A percentile compares a stretch with the other conserved stretches of the same genome.
phyloP scores from a whole-genome alignment of 208 protist species.

The Balamuthia mandrillaris region DNA sequence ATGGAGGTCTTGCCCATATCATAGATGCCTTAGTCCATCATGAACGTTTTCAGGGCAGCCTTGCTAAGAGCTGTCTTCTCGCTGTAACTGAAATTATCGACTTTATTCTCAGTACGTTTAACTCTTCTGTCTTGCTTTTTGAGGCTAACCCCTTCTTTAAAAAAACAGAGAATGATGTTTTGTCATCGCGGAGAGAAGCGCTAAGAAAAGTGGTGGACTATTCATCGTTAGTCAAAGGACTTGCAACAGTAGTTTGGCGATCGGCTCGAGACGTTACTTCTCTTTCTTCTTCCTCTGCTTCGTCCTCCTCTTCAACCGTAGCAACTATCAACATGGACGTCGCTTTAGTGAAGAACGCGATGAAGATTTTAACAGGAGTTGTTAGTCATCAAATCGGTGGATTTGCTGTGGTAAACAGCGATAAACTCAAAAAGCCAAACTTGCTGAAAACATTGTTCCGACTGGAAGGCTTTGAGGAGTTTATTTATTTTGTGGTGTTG shows the following conservation, averaged over 20 bases:
- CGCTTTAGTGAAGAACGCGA: too few relatives aligned
- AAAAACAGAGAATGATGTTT: not conserved
- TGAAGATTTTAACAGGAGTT: too few relatives aligned
- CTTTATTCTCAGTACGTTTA: not conserved
- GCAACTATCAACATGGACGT: too few relatives aligned
- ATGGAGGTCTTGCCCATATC: conserved; percentile 29
- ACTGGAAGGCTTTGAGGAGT: not conserved
- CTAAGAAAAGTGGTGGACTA: not conserved
- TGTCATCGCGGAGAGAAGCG: not conserved
- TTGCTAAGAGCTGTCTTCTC: not conserved
- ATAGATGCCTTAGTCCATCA: conserved; percentile 24
- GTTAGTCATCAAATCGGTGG: too few relatives aligned
- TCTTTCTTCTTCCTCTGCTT: too few relatives aligned
- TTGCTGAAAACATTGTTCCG: not conserved
- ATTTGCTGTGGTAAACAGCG: too few relatives aligned
- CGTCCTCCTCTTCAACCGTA: too few relatives aligned
- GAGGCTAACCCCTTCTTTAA: not conserved
- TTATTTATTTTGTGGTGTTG: not conserved
- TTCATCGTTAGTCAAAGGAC: not conserved
- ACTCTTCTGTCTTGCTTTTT: not conserved
- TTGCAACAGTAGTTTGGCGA: not conserved
- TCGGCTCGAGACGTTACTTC: too few relatives aligned
- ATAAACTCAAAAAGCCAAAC: too few relatives aligned
- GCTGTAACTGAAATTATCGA: not conserved
- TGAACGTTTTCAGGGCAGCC: not conserved